Percentiles rank a stretch among this genome's conserved stretches.
Evolutionary conservation across 345 rosid species (phyloP).

Genomic region (Populus euphratica): DNA sequence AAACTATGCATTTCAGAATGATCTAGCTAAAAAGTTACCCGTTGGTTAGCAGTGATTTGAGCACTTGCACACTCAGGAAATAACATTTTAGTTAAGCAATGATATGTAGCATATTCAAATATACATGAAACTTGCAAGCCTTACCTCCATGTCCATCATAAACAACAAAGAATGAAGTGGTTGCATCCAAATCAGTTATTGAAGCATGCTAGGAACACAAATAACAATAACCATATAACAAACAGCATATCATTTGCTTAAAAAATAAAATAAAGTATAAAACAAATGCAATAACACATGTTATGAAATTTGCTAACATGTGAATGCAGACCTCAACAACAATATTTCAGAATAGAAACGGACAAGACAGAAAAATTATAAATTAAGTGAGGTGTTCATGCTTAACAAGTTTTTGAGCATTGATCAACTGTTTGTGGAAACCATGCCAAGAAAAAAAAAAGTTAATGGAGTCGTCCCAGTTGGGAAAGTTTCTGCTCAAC

Average conservation of each 20-base stretch:
- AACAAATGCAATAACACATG: not conserved
- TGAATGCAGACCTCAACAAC: not conserved
- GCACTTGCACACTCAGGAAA: conserved; percentile 9
- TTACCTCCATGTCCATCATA: conserved; percentile 99
- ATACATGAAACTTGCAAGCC: conserved; percentile 28
- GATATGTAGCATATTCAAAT: not conserved
- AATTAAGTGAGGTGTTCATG: not conserved
- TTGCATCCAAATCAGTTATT: conserved; percentile 63
- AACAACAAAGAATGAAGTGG: conserved; percentile 91
- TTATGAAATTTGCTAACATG: not conserved
- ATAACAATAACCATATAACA: not conserved
- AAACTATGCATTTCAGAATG: not conserved
- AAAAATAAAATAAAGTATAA: not conserved
- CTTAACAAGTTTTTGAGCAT: not conserved
- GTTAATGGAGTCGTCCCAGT: not conserved
- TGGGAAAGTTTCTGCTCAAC: not conserved
- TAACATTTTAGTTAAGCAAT: not conserved
- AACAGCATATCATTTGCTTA: conserved; percentile 1
- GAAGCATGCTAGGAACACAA: conserved; percentile 72
- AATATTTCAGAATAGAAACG: not conserved
- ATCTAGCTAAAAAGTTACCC: conserved; percentile 20
- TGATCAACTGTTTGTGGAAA: not conserved
- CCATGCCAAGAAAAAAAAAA: not conserved
- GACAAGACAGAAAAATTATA: not conserved
- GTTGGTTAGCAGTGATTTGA: conserved; percentile 46